Evolutionary conservation across 345 rosid genomes (phyloP).

Genomic region (Noccaea caerulescens): DNA sequence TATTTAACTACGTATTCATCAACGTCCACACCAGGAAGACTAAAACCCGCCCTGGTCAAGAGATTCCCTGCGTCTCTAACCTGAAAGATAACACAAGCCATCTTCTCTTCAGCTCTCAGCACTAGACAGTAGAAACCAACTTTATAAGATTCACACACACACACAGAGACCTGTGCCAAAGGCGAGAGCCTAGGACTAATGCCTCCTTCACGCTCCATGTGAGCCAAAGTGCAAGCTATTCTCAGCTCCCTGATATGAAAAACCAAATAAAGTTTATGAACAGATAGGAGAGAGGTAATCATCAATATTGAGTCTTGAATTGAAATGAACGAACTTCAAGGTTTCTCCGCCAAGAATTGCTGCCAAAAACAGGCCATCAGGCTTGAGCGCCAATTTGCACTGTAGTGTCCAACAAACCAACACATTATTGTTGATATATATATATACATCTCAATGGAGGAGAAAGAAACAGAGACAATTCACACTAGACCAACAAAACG

Average conservation of each 20-base stretch:
- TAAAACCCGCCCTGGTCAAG: conserved; percentile 91
- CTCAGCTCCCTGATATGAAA: conserved; percentile 68
- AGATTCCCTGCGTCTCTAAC: conserved; percentile 98
- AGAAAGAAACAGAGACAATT: neutral
- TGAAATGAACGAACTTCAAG: conserved; percentile 61
- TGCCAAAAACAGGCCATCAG: conserved; percentile 97
- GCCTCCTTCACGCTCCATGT: conserved; percentile 99
- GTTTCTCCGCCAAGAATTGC: conserved; percentile 99
- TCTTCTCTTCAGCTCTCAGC: neutral
- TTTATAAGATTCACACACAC: conserved; percentile 11
- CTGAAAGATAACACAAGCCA: conserved; percentile 45
- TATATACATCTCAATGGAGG: too few relatives aligned
- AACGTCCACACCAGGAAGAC: conserved; percentile 94
- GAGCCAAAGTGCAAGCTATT: conserved; percentile 97
- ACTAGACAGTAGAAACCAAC: neutral
- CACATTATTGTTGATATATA: conserved; percentile 33
- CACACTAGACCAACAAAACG: neutral
- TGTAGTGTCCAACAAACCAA: conserved; percentile 51
- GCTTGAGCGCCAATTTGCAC: conserved; percentile 94
- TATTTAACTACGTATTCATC: conserved; percentile 89
- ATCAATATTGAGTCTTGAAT: neutral
- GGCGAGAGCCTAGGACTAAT: conserved; percentile 95
- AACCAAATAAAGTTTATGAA: too few relatives aligned
- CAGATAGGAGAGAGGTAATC: neutral
- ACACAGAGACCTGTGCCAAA: conserved; percentile 81